Evolutionary conservation across 495 filamentous ascomycete species (phyloP), one percentile per base, ranked within the genome.

Genomic region (Aspergillus sparsus): DNA sequence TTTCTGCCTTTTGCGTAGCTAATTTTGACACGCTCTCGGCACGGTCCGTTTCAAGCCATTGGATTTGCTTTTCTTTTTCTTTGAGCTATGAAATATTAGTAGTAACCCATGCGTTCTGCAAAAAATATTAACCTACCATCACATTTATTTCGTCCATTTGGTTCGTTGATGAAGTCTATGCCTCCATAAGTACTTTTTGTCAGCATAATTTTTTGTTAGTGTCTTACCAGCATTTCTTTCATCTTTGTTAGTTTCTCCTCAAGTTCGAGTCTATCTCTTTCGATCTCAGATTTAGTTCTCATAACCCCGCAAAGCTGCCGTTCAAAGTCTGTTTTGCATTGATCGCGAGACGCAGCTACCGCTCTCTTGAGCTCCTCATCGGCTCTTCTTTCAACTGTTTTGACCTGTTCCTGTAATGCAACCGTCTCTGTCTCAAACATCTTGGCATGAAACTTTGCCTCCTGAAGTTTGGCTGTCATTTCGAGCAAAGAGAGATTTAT

Each of bases 221-320:
- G 11, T 53, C 66, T 55, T 62, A 78, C 73, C 62, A 75, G 57
- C 6, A 63, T 63, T 7, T 55, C 53, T 49, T 72, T 66, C 12
- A 62, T 49, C 5, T 55, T 55, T 2, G 13, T 49, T 35, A 78
- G 53, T 21, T 71, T 61, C 33, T 47, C 47, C 6, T 63, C 58
- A 8, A 68, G 10, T 2, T 52, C 49, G 10, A 58, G 49, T 3
- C 61, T 15, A 13, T 60, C 31, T 9, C 42, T 63, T 53, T 70
- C 61, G 12, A 70, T 12, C 2, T 64, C 64, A 2, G 59, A 8
- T 15, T 72, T 77, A 6, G 71, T 68, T 13, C 52, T 45, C 39
- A 66, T 36, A 6, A 70, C 39, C 7, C 36, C 46, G 10, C 67
- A 63, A 7, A 74, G 46, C 33, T 69, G 60, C 33, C 65, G 62